These are phyloP conservation scores for Diaporthe citrichinensis DNA, from an alignment of 2,329 filamentous ascomycete genomes.

Conservation along the genomic window DNA sequence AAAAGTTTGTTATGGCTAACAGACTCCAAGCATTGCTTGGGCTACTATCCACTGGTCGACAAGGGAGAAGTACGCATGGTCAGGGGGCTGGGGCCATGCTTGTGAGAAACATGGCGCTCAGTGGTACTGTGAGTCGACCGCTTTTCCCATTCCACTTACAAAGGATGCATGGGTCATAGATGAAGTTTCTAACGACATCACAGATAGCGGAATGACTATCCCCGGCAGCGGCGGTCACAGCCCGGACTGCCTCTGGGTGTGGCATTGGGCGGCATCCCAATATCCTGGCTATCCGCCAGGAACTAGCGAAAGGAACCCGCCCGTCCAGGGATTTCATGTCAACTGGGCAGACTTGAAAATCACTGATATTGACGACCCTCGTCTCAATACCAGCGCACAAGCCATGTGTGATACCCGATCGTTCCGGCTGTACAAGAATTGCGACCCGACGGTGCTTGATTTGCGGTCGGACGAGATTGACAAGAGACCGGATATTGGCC, in stretches of 20 bases:
- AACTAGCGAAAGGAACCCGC: neutral
- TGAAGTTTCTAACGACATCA: neutral
- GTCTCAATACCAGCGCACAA: neutral
- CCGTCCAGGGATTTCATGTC: neutral
- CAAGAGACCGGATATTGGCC: neutral
- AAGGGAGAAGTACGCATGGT: neutral
- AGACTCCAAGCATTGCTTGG: neutral
- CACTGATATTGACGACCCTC: neutral
- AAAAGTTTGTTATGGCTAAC: neutral
- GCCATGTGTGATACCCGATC: neutral
- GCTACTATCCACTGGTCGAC: neutral
- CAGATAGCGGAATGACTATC: neutral
- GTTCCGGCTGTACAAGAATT: conserved; percentile 1
- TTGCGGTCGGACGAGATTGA: neutral
- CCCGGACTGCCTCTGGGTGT: neutral
- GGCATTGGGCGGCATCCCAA: neutral
- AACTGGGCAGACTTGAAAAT: neutral
- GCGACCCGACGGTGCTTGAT: neutral
- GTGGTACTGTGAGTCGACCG: neutral
- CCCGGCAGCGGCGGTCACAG: neutral
- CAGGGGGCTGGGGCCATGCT: neutral
- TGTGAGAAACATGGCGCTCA: neutral
- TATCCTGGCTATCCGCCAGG: neutral
- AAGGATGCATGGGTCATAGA: neutral
- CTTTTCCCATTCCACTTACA: neutral